Evolutionary conservation across 257 asterid genomes (phyloP), one percentile per base, ranked within the genome.

Genomic region (Petrea volubilis): DNA sequence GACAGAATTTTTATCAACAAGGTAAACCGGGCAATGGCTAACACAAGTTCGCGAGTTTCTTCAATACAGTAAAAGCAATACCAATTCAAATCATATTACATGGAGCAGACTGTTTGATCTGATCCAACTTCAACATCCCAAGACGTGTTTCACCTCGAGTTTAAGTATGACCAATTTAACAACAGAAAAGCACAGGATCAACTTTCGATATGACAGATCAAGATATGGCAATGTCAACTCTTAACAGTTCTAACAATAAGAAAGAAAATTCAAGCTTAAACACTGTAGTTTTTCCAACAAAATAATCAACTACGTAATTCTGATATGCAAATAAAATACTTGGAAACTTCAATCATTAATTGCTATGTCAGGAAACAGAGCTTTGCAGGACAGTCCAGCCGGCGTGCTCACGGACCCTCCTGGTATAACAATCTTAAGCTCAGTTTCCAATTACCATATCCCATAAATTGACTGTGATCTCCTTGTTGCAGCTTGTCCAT

Each of bases 41-140:
- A 65, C 50, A 40, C 50, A 24, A 25, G 47, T 11, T 60, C 38
- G 36, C 27, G n/a, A 51, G 62, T 51, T 33, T 52, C 68, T 10
- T 23, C 14, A 33, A 41, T 38, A 67, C 33, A 67, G 29, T 20
- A 61, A 34, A 5, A 61, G 67, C 50, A 40, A 29, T 21, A 36
- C n/a, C n/a, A 46, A 15, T 34, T 58, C 65, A 62, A 4, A 15
- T 72, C 68, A 52, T 63, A 68, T 44, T 46, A 78, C 14, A 44
- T 43, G 31, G 55, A 67, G 68, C 34, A 3, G 40, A 63, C 15
- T 63, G 21, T 66, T 57, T 73, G 66, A 33, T 31, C 47, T 23
- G 31, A 58, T 66, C 68, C 74, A 77, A 58, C 23, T 60, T 46
- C 44, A 52, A 59, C 31, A 60, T 59, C n/a, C 61, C 34, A 56